A percentile compares a stretch with the other conserved stretches of the same genome.
Evolutionary conservation across 148 eudicot genomes (phyloP).

Genomic region (Amaranthus palmeri): DNA sequence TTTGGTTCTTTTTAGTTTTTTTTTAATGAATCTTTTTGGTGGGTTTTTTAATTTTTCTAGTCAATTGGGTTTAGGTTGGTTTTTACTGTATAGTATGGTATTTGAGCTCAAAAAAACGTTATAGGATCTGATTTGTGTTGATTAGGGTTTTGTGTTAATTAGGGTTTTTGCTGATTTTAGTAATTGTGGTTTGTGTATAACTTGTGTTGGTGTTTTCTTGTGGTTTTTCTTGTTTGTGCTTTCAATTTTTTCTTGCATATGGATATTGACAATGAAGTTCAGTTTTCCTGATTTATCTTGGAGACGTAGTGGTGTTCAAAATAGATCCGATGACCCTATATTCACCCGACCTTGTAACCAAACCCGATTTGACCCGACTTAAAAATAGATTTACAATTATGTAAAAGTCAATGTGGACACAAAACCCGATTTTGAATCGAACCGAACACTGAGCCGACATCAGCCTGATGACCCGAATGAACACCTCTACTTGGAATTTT

Average conservation of each 20-base stretch:
- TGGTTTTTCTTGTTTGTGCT: too few species aligned
- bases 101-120: not conserved
- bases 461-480: too few species aligned
- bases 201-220: not conserved
- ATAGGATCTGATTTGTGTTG: too few species aligned
- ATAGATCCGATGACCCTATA: too few species aligned
- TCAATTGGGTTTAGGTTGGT: not conserved
- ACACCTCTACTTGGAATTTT: too few species aligned
- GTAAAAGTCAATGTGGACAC: too few species aligned
- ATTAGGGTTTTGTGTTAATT: not conserved
- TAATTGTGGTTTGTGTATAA: slow-evolving; percentile 7
- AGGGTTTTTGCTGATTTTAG: slow-evolving; percentile 7
- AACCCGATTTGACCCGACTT: too few species aligned
- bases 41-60: not conserved
- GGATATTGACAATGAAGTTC: not conserved
- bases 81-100: not conserved
- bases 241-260: not conserved
- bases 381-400: too few species aligned
- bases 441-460: too few species aligned
- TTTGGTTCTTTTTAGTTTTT: slow-evolving; percentile 10
- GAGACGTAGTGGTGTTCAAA: not conserved
- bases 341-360: too few species aligned
- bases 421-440: too few species aligned
- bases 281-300: not conserved
- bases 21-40: not conserved